Evolutionary conservation across 768 basidiomycete genomes (phyloP).

Genomic region (Phaeotremella skinneri): DNA sequence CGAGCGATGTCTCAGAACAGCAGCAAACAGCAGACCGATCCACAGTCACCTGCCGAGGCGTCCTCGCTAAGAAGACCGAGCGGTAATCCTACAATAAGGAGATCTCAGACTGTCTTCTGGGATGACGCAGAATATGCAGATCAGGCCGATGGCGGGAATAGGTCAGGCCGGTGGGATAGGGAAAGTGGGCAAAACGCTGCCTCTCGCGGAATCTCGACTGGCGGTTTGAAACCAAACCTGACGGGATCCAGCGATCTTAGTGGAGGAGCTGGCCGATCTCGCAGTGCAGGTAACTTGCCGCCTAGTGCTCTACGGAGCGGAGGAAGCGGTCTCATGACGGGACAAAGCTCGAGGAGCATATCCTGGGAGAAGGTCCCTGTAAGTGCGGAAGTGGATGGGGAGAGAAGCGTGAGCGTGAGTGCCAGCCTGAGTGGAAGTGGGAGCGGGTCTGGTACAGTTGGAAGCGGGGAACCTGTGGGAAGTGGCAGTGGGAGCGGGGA

Average conservation of each 20-base stretch:
- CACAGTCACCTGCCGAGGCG: background rate
- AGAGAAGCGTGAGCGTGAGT: background rate
- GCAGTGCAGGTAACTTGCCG: conserved; percentile 10
- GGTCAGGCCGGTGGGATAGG: background rate
- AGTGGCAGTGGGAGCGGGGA: background rate
- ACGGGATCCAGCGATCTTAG: conserved; percentile 7
- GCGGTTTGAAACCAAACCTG: conserved; percentile 8
- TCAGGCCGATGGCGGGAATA: background rate
- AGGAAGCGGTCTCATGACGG: conserved; percentile 8
- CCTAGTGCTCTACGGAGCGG: conserved; percentile 2
- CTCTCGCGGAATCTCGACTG: background rate
- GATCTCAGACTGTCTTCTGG: conserved; percentile 51
- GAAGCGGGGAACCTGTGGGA: no score
- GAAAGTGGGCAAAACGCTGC: background rate
- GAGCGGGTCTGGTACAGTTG: no score
- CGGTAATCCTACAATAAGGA: background rate
- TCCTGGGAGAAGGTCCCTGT: conserved; percentile 20
- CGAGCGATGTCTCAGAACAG: background rate
- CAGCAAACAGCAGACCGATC: background rate
- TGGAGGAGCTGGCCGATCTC: conserved; percentile 6
- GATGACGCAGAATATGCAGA: conserved; percentile 45
- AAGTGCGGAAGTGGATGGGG: background rate
- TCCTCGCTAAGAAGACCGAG: background rate
- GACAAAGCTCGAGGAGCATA: conserved; percentile 20
- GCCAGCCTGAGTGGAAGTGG: background rate